Percentiles rank a stretch among this genome's conserved stretches.
Evolutionary conservation across 1,284 basidiomycete species (phyloP).

Genomic region (Pseudozyma thailandica): DNA sequence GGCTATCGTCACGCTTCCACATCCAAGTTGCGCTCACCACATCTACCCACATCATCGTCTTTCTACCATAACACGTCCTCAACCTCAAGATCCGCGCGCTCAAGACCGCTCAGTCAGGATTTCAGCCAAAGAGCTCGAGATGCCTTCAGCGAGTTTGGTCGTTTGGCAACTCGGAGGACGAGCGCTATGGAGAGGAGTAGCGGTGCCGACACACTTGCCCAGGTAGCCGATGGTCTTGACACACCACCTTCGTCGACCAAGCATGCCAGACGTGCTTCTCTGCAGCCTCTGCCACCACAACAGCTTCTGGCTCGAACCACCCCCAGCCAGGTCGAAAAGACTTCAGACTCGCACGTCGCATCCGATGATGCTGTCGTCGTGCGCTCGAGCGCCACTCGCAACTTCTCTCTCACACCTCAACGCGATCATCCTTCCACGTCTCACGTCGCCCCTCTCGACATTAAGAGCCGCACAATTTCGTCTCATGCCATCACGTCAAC

Average conservation of each 20-base stretch:
- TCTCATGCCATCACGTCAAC: slow-evolving; percentile 1
- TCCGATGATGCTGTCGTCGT: slow-evolving; percentile 15
- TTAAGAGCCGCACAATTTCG: slow-evolving; percentile 15
- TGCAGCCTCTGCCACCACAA: slow-evolving; percentile 11
- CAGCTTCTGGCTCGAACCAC: not conserved
- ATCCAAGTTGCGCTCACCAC: slow-evolving; percentile 11
- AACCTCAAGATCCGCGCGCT: slow-evolving; percentile 1
- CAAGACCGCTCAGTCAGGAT: slow-evolving; percentile 32
- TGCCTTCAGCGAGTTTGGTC: slow-evolving; percentile 37
- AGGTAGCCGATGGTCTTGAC: slow-evolving; percentile 36
- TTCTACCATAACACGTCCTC: slow-evolving; percentile 6
- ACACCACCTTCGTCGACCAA: slow-evolving; percentile 3
- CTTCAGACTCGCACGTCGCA: slow-evolving; percentile 7
- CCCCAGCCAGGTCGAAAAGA: not conserved
- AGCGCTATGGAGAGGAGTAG: slow-evolving; percentile 28
- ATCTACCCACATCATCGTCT: slow-evolving; percentile 22
- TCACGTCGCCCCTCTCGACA: slow-evolving; percentile 21
- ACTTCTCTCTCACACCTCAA: slow-evolving; percentile 30
- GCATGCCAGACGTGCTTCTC: slow-evolving; percentile 4
- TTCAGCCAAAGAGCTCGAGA: slow-evolving; percentile 34
- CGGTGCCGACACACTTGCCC: slow-evolving; percentile 32
- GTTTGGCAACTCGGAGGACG: slow-evolving; percentile 21
- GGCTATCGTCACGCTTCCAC: slow-evolving; percentile 12
- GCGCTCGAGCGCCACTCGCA: slow-evolving; percentile 6
- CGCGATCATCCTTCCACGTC: slow-evolving; percentile 4